These are phyloP conservation scores for Paracoccidioides brasiliensis DNA, from an alignment of 2,329 filamentous ascomycete species.

Conservation along the genomic window DNA sequence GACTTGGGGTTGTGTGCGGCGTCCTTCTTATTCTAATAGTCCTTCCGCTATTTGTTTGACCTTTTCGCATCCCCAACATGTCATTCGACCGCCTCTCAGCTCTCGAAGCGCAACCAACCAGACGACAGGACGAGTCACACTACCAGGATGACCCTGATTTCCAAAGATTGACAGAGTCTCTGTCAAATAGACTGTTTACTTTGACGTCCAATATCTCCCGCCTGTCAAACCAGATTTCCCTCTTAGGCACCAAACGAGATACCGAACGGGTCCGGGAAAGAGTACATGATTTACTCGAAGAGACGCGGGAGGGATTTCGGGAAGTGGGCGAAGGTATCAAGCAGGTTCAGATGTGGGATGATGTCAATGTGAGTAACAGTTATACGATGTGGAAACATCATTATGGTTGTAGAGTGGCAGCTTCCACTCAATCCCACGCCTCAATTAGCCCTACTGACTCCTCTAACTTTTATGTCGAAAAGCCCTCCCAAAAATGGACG, in stretches of 20 bases:
- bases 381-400: neutral
- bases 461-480: too few relatives aligned
- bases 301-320: constrained; percentile 76
- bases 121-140: constrained; percentile 55
- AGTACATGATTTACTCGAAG: constrained; percentile 75
- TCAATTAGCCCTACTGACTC: too few relatives aligned
- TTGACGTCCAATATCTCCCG: constrained; percentile 79
- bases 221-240: constrained; percentile 68
- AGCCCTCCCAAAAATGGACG: constrained; percentile 93
- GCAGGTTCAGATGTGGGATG: constrained; percentile 76
- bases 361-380: constrained; percentile 52
- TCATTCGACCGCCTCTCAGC: constrained; percentile 80
- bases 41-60: neutral
- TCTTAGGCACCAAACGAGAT: constrained; percentile 81
- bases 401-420: neutral
- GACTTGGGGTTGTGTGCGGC: neutral
- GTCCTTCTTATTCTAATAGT: neutral
- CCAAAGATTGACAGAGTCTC: constrained; percentile 62
- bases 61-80: constrained; percentile 40
- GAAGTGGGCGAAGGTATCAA: constrained; percentile 89
- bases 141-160: constrained; percentile 93
- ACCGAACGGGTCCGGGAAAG: constrained; percentile 82
- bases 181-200: constrained; percentile 80
- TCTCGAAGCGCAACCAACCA: constrained; percentile 65
- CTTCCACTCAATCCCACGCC: neutral